phyloP scores from a whole-genome alignment of 306 rosid genomes.

The Malus sieversii region DNA sequence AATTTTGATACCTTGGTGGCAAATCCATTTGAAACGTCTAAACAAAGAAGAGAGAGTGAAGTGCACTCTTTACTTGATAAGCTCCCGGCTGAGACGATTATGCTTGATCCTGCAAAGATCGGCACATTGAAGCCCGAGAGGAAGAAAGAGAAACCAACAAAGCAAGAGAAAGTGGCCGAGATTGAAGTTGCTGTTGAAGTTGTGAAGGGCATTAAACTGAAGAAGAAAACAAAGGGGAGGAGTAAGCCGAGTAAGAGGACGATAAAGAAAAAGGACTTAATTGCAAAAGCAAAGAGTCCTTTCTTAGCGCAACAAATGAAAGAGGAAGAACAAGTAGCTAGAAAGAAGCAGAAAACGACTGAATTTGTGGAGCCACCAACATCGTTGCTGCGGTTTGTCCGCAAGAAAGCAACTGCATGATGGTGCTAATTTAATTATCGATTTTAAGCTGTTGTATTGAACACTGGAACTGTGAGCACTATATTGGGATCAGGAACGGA shows the following conservation, averaged over 20 bases:
- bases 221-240: constrained; percentile 91
- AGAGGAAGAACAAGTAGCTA: constrained; percentile 40
- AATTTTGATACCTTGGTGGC: constrained; percentile 85
- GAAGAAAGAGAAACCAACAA: constrained; percentile 31
- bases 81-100: constrained; percentile 77
- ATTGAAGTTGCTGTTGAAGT: constrained; percentile 63
- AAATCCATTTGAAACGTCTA: constrained; percentile 63
- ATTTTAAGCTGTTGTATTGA: not conserved
- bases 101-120: constrained; percentile 68
- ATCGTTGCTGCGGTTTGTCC: constrained; percentile 66
- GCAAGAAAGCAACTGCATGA: constrained; percentile 43
- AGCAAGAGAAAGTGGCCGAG: constrained; percentile 27
- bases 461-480: too few relatives aligned
- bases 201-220: constrained; percentile 43
- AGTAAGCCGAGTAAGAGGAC: constrained; percentile 55
- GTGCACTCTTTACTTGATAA: constrained; percentile 59
- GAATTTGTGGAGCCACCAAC: constrained; percentile 51
- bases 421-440: not conserved
- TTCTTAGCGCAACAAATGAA: constrained; percentile 50
- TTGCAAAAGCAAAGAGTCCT: constrained; percentile 67
- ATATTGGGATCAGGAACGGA: too few relatives aligned
- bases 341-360: constrained; percentile 49
- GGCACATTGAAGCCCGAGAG: constrained; percentile 44
- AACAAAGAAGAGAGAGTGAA: constrained; percentile 85
- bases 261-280: constrained; percentile 49